Conservation (phyloP, 352 stramenopile species). For the Phytophthora lateralis region DNA sequence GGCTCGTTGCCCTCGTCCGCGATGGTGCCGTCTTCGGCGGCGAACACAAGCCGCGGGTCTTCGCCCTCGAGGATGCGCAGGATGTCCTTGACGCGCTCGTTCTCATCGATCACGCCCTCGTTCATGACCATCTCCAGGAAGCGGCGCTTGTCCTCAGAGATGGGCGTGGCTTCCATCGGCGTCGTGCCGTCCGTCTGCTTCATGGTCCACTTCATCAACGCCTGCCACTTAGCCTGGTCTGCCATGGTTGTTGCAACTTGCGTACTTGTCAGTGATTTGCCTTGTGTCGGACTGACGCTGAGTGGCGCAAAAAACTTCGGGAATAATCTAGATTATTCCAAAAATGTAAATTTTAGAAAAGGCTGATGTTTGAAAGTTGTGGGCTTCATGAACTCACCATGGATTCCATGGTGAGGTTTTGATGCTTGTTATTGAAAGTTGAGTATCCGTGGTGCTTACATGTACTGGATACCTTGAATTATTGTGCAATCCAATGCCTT, state of each 20-base stretch:
- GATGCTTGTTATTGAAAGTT: too few species aligned
- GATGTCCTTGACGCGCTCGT: constrained; percentile 84
- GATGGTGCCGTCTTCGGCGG: constrained; percentile 42
- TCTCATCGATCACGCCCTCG: constrained; percentile 86
- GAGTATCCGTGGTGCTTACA: too few species aligned
- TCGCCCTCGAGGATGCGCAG: constrained; percentile 83
- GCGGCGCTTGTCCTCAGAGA: constrained; percentile 75
- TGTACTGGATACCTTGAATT: too few species aligned
- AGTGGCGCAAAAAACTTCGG: background rate
- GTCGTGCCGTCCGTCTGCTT: constrained; percentile 84
- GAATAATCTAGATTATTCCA: constrained; percentile 1
- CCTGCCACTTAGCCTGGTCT: constrained; percentile 87
- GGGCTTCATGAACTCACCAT: too few species aligned
- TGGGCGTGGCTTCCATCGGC: constrained; percentile 63
- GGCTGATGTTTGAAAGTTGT: too few species aligned
- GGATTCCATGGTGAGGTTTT: too few species aligned
- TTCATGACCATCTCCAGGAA: constrained; percentile 88
- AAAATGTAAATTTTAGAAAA: background rate
- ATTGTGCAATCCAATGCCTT: too few species aligned
- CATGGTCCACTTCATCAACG: constrained; percentile 90
- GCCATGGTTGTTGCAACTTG: background rate
- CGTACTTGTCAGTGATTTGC: background rate
- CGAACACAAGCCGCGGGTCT: constrained; percentile 74
- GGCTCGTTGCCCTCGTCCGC: constrained; percentile 44
- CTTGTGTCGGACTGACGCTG: background rate